Conservation (phyloP, 2,329 filamentous ascomycete species). For the Cordyceps militaris region DNA sequence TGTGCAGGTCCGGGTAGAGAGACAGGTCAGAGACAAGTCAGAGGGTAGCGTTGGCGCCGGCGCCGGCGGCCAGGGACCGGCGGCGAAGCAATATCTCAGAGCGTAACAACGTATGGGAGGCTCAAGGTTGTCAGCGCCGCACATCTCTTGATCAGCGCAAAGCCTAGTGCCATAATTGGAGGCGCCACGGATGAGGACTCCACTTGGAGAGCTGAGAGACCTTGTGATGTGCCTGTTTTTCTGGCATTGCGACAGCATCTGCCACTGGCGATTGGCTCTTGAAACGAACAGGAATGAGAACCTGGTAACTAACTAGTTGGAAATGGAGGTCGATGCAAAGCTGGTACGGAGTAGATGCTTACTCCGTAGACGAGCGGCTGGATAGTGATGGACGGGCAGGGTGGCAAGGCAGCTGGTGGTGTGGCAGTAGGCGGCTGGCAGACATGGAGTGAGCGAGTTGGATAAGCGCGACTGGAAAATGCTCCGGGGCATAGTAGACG, state of each 20-base stretch:
- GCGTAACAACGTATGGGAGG: slow-evolving; percentile 9
- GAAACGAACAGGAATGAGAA: background rate
- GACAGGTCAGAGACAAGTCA: background rate
- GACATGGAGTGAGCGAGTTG: background rate
- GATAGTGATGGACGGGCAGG: too few relatives aligned
- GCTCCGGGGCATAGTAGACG: background rate
- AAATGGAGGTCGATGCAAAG: background rate
- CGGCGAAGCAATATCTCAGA: background rate
- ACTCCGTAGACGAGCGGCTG: too few relatives aligned
- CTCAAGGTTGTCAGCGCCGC: slow-evolving; percentile 11
- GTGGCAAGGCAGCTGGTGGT: too few relatives aligned
- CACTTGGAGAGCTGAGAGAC: slow-evolving; percentile 4
- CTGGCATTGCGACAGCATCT: background rate
- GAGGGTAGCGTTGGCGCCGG: background rate
- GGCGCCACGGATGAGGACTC: slow-evolving; percentile 1
- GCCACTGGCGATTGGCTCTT: too few relatives aligned
- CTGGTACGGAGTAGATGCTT: background rate
- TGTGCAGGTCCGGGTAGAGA: background rate
- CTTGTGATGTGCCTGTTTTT: slow-evolving; percentile 13
- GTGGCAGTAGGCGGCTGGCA: too few relatives aligned
- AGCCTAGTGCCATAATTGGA: slow-evolving; percentile 7
- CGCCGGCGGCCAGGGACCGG: slow-evolving; percentile 3
- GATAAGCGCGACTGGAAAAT: background rate
- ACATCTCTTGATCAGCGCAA: slow-evolving; percentile 11
- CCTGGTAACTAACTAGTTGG: background rate